These are phyloP conservation scores for Solanum lycopersicoides DNA, from an alignment of 257 asterid genomes.

Conservation along the genomic window DNA sequence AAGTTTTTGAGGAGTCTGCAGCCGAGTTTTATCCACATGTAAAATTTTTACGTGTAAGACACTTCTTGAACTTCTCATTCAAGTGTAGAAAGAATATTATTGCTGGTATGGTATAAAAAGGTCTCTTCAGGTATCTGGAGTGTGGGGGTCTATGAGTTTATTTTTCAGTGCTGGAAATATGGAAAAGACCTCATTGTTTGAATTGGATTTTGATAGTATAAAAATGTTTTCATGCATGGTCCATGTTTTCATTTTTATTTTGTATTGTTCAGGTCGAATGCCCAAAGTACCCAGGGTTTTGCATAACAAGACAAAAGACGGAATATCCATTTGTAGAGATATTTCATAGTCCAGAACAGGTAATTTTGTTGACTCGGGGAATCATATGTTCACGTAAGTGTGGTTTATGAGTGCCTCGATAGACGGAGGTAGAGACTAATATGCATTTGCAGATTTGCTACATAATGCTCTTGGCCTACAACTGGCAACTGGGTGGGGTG, in stretches of 20 bases:
- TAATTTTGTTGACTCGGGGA: conserved; percentile 2
- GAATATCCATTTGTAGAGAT: conserved; percentile 87
- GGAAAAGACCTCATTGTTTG: neutral
- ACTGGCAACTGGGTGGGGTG: neutral
- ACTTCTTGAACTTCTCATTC: neutral
- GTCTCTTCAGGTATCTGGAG: neutral
- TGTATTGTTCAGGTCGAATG: conserved; percentile 64
- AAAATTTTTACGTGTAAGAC: conserved; percentile 83
- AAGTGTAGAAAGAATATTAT: neutral
- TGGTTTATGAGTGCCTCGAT: neutral
- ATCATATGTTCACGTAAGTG: neutral
- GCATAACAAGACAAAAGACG: conserved; percentile 79
- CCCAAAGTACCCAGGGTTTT: conserved; percentile 94
- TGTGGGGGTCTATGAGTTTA: neutral
- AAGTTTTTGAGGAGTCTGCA: conserved; percentile 86
- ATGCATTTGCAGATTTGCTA: neutral
- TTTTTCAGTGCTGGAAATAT: neutral
- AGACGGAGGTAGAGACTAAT: neutral
- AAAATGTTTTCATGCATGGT: neutral
- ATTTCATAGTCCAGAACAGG: conserved; percentile 87
- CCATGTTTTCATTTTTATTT: neutral
- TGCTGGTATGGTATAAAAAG: neutral
- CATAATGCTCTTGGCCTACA: neutral
- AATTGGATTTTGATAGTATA: neutral
- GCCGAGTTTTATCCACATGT: conserved; percentile 81